Percentiles rank a stretch among this genome's conserved stretches.
phyloP scores from a whole-genome alignment of 2,329 filamentous ascomycete genomes.

The Diaporthe sp. region DNA sequence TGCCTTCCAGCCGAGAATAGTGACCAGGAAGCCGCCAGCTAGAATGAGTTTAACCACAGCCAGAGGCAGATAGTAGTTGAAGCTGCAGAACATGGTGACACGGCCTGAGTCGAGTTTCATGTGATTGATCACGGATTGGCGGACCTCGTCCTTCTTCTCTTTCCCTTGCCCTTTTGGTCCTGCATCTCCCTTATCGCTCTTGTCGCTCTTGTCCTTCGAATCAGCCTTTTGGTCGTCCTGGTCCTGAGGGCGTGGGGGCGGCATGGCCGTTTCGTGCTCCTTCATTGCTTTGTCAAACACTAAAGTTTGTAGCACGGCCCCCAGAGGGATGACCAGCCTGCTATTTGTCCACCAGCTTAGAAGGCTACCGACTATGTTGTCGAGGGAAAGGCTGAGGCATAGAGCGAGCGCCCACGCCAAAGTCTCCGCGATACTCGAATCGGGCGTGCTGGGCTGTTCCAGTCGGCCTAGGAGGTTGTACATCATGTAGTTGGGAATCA shows the following conservation, averaged over 20 bases:
- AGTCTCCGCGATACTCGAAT: constrained; percentile 44
- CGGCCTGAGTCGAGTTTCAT: constrained; percentile 53
- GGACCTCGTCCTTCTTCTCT: constrained; percentile 46
- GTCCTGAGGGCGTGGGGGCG: constrained; percentile 38
- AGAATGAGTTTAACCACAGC: constrained; percentile 53
- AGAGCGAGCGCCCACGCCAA: constrained; percentile 52
- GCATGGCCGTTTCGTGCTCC: constrained; percentile 51
- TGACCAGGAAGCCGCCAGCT: constrained; percentile 49
- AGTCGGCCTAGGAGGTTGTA: constrained; percentile 53
- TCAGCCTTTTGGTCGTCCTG: constrained; percentile 40
- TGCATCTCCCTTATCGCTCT: constrained; percentile 20
- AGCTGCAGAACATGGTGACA: constrained; percentile 41
- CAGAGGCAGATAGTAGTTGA: constrained; percentile 50
- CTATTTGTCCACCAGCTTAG: constrained; percentile 53
- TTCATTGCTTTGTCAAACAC: constrained; percentile 54
- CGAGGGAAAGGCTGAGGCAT: constrained; percentile 49
- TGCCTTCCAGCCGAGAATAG: constrained; percentile 51
- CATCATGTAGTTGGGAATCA: constrained; percentile 53
- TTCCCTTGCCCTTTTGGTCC: constrained; percentile 30
- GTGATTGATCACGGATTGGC: constrained; percentile 54
- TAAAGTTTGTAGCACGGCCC: constrained; percentile 51
- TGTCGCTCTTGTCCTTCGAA: constrained; percentile 38
- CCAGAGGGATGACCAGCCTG: constrained; percentile 51
- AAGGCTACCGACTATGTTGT: constrained; percentile 49
- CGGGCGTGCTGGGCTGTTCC: constrained; percentile 44